Base-by-base conservation (phyloP, 208 protist species). In the Acanthamoeba rhysodes region DNA sequence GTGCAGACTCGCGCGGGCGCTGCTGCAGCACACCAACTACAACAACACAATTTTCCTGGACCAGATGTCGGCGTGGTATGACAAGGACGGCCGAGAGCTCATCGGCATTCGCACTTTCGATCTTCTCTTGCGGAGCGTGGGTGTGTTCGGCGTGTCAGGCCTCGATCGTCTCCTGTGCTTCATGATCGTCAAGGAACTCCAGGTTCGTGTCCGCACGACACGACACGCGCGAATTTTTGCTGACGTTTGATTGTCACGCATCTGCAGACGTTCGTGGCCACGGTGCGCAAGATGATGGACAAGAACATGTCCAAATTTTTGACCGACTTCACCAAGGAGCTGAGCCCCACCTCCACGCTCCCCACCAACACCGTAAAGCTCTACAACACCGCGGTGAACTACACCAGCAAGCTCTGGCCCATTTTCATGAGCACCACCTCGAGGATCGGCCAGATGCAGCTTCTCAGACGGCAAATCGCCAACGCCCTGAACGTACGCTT, bases 101-200 rank as follows among this genome's bases (percentile, higher is more conserved):
- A 96, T 99, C 53, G 98, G 98, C 34, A 97, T 97, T 14, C 97
- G 98, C 5, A 98, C 98, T 10, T 99, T 99, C 91, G 97, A 97
- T 6, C 96, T 98, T 18, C 95, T 99, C 16, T 96, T 97, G 9
- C 94, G 97, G 45, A 97, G 97, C 22, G 96, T 99, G 62, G 98
- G 98, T 55, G 96, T 97, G 4, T 96, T 97, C 74, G 97, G 97
- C 68, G 34, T 98, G 9, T 95, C 70, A 4, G 97, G 95, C 62
- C 62, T 98, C 3, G 98, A 99, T 95, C 95, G 97, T 37, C 96
- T 99, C 18, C 95, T 99, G 14, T 98, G 97, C 94, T 99, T 99
- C 95, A 98, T 99, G 85, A 97, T 98, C 34, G 98, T 98, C 22
- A 98, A 98, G 37, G 98, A 99, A 84, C 91, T 99, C 41, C 97